phyloP scores from a whole-genome alignment of 345 rosid species.

The Moricandia moricandioides region DNA sequence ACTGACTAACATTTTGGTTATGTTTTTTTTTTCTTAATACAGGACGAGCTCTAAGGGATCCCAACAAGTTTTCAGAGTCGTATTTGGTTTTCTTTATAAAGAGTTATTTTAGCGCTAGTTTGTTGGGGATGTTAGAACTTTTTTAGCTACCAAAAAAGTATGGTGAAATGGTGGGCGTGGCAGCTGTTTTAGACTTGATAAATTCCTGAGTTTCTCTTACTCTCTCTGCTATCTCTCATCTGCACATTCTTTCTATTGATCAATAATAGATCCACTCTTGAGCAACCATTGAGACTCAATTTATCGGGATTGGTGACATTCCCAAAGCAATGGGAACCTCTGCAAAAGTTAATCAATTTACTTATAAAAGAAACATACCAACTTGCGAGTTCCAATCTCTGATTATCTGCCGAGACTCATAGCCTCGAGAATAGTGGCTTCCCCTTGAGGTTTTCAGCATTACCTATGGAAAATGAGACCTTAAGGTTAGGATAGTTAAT shows the following conservation, averaged over 20 bases:
- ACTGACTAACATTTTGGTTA: not conserved
- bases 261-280: not conserved
- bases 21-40: slow-evolving; percentile 16
- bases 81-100: not conserved
- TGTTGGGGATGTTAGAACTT: slow-evolving; percentile 3
- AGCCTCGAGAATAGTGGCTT: not conserved
- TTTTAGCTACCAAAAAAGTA: slow-evolving; percentile 3
- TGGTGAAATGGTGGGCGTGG: slow-evolving; percentile 8
- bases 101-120: not conserved
- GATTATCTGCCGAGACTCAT: not conserved
- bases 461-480: too few species aligned
- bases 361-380: not conserved
- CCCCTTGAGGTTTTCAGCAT: too few species aligned
- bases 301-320: not conserved
- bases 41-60: slow-evolving; percentile 78
- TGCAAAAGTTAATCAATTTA: not conserved
- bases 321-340: not conserved
- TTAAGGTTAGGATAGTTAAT: not conserved
- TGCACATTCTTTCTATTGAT: not conserved
- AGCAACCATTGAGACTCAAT: not conserved
- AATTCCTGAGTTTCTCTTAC: not conserved
- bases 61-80: not conserved
- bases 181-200: not conserved
- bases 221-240: not conserved
- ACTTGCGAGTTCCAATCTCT: not conserved